Evolutionary conservation across 2,329 filamentous ascomycete species (phyloP).

Genomic region (Claviceps lovelessii): DNA sequence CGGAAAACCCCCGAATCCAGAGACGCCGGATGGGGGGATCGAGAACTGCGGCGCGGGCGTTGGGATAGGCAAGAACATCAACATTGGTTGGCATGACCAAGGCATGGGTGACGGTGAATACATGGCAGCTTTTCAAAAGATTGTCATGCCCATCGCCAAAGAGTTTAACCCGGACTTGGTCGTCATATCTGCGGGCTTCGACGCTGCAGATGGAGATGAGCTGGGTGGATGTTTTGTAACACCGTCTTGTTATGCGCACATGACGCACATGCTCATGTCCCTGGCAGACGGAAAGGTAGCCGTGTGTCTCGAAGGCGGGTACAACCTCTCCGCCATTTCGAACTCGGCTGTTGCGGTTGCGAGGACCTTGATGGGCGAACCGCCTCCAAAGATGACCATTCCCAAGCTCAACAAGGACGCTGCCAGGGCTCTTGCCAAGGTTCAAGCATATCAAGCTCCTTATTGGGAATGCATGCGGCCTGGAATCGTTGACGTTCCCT

Average conservation of each 20-base stretch:
- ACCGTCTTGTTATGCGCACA: slow-evolving; percentile 84
- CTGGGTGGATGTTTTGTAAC: slow-evolving; percentile 87
- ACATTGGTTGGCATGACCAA: slow-evolving; percentile 52
- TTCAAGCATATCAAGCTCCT: slow-evolving; percentile 45
- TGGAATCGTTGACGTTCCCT: slow-evolving; percentile 40
- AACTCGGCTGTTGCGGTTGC: slow-evolving; percentile 85
- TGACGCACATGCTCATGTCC: slow-evolving; percentile 99
- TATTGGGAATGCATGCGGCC: slow-evolving; percentile 87
- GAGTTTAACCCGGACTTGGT: slow-evolving; percentile 92
- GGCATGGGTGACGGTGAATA: slow-evolving; percentile 96
- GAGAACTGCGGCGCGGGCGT: slow-evolving; percentile 42
- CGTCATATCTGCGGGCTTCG: slow-evolving; percentile 90
- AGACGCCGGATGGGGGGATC: slow-evolving; percentile 45
- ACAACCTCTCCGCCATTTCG: slow-evolving; percentile 86
- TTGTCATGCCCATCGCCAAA: slow-evolving; percentile 88
- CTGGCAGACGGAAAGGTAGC: slow-evolving; percentile 78
- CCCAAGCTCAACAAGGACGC: slow-evolving; percentile 45
- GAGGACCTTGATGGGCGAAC: slow-evolving; percentile 86
- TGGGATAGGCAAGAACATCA: slow-evolving; percentile 48
- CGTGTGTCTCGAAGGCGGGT: slow-evolving; percentile 89
- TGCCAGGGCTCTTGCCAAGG: slow-evolving; percentile 39
- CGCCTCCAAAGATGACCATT: slow-evolving; percentile 50
- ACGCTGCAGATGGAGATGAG: slow-evolving; percentile 85
- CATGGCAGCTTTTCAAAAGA: slow-evolving; percentile 85
- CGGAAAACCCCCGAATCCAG: slow-evolving; percentile 41